phyloP scores from a whole-genome alignment of 352 stramenopile species.

The Pythium pyrilobum region DNA sequence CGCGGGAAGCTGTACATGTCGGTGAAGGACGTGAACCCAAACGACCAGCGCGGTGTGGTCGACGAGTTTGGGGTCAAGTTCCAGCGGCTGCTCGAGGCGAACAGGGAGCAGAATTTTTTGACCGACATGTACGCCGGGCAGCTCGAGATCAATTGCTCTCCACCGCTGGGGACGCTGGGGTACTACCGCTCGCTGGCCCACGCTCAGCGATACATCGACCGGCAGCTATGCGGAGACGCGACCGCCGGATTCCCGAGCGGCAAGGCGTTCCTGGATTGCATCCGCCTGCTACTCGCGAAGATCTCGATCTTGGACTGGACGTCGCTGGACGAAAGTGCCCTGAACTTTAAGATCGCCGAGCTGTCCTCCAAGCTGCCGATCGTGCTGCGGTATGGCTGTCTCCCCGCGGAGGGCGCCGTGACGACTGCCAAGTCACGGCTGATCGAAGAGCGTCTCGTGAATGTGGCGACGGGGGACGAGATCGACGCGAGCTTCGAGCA shows the following conservation, averaged over 20 bases:
- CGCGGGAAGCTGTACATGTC: constrained; percentile 59
- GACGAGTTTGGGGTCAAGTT: constrained; percentile 53
- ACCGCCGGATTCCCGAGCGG: constrained; percentile 33
- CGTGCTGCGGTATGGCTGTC: constrained; percentile 42
- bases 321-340: constrained; percentile 45
- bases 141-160: constrained; percentile 60
- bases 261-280: constrained; percentile 56
- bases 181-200: constrained; percentile 61
- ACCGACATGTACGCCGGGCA: constrained; percentile 58
- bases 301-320: constrained; percentile 79
- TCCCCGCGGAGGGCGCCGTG: constrained; percentile 15
- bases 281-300: constrained; percentile 65
- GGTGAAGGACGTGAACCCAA: constrained; percentile 71
- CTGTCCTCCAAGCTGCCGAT: constrained; percentile 36
- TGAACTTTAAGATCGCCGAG: constrained; percentile 49
- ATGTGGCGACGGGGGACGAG: constrained; percentile 24
- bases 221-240: constrained; percentile 20
- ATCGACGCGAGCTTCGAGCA: constrained; percentile 26
- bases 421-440: no score
- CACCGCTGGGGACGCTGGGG: constrained; percentile 50
- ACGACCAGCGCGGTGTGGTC: constrained; percentile 43
- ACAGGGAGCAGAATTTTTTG: constrained; percentile 62
- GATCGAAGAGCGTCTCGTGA: constrained; percentile 24
- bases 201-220: constrained; percentile 30
- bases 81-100: constrained; percentile 34